A percentile compares a stretch with the other conserved stretches of the same genome.
These are phyloP conservation scores for Macadamia tetraphylla DNA, from an alignment of 164 flowering plant genomes.

Conservation along the genomic window DNA sequence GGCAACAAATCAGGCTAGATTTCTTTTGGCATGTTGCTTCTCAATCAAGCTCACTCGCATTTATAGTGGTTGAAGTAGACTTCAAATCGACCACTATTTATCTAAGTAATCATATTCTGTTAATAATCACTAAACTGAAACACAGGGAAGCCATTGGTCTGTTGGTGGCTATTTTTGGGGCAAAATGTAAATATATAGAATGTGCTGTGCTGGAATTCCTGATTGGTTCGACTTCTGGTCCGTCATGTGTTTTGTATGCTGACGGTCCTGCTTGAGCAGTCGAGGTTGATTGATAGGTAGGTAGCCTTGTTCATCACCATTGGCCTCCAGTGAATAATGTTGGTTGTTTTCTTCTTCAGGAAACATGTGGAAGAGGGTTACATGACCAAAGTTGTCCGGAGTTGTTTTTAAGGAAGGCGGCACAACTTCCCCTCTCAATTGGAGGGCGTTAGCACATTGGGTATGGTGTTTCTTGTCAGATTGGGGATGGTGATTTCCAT, in stretches of 20 bases:
- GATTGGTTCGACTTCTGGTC: background rate
- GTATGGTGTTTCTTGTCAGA: background rate
- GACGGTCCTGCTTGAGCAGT: background rate
- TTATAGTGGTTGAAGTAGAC: too few relatives aligned
- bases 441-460: background rate
- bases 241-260: background rate
- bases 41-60: too few relatives aligned
- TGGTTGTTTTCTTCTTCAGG: slow-evolving; percentile 9
- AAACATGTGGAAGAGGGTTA: background rate
- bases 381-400: slow-evolving; percentile 5
- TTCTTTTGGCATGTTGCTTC: too few relatives aligned
- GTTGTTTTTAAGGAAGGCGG: slow-evolving; percentile 13
- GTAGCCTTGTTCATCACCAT: background rate
- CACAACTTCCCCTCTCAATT: slow-evolving; percentile 5
- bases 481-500: background rate
- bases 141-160: too few relatives aligned
- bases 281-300: background rate
- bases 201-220: too few relatives aligned
- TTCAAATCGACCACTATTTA: too few relatives aligned
- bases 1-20: too few relatives aligned
- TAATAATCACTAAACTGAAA: too few relatives aligned
- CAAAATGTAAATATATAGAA: too few relatives aligned
- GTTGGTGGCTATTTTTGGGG: too few relatives aligned
- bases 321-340: background rate
- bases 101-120: too few relatives aligned